Conservation (phyloP, 768 basidiomycete genomes). For the Ramaria rubella region DNA sequence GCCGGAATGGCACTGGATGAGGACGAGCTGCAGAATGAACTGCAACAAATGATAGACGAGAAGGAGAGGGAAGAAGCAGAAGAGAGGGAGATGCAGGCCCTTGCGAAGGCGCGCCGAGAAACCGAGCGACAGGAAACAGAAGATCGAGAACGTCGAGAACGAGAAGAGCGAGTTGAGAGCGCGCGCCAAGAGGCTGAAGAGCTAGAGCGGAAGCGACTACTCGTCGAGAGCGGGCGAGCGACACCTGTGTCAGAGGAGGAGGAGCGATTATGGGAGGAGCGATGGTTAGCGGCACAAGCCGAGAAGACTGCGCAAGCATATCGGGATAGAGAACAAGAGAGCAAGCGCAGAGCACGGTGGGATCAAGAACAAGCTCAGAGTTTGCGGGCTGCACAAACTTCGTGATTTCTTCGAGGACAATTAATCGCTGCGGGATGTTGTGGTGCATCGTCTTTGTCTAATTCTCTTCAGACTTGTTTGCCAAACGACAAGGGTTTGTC, state of each 20-base stretch:
- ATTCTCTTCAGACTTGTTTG: too few species aligned
- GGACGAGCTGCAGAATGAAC: constrained; percentile 57
- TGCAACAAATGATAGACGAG: constrained; percentile 48
- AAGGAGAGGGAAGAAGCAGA: constrained; percentile 31
- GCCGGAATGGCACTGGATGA: constrained; percentile 37
- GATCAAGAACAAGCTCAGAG: too few species aligned
- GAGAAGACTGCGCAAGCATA: constrained; percentile 10
- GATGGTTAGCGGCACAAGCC: constrained; percentile 9
- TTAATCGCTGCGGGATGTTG: too few species aligned
- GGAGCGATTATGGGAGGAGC: constrained; percentile 6
- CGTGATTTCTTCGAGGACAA: too few species aligned
- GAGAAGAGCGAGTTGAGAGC: constrained; percentile 1
- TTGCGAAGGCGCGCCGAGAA: constrained; percentile 8
- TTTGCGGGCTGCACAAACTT: too few species aligned
- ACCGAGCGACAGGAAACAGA: constrained; percentile 15
- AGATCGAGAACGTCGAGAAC: constrained; percentile 1
- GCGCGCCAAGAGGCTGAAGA: neutral
- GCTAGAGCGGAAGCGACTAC: neutral
- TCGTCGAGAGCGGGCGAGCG: constrained; percentile 13
- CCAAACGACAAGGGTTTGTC: too few species aligned
- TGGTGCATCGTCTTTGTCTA: too few species aligned
- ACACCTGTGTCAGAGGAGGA: constrained; percentile 6
- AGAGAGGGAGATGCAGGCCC: constrained; percentile 11
- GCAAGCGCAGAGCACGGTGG: constrained; percentile 4
- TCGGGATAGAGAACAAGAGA: constrained; percentile 11